A percentile compares a stretch with the other conserved stretches of the same genome.
phyloP scores from a whole-genome alignment of 495 filamentous ascomycete species.

The Aspergillus wentii region DNA sequence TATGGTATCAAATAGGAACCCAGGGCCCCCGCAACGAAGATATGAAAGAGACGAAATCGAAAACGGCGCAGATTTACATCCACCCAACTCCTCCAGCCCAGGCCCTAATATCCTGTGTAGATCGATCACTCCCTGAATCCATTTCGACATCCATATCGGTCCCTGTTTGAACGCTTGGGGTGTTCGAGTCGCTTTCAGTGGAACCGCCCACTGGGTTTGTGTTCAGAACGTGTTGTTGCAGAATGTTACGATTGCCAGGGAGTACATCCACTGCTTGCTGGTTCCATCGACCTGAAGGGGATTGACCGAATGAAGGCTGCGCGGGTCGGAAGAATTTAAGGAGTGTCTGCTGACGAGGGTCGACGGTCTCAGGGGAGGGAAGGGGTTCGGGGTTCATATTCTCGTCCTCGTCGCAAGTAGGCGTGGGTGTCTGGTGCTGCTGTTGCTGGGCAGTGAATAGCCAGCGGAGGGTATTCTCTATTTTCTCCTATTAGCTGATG shows the following conservation, averaged over 20 bases:
- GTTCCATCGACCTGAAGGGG: no score
- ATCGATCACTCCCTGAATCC: slow-evolving; percentile 18
- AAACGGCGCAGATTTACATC: slow-evolving; percentile 18
- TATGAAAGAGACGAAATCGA: no score
- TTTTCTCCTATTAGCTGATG: background rate
- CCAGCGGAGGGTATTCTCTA: slow-evolving; percentile 44
- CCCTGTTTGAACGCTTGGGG: slow-evolving; percentile 14
- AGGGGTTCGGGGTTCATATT: slow-evolving; percentile 21
- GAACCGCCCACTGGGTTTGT: slow-evolving; percentile 12
- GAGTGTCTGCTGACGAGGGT: slow-evolving; percentile 42
- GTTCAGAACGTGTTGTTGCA: slow-evolving; percentile 16
- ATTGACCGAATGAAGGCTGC: slow-evolving; percentile 12
- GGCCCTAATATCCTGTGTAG: slow-evolving; percentile 9
- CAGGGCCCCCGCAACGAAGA: no score
- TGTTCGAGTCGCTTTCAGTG: slow-evolving; percentile 19
- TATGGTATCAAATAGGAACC: no score
- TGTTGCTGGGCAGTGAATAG: slow-evolving; percentile 39
- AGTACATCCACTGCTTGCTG: no score
- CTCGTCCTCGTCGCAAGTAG: slow-evolving; percentile 19
- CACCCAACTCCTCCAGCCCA: slow-evolving; percentile 15
- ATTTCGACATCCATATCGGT: slow-evolving; percentile 42
- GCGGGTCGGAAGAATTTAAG: slow-evolving; percentile 40
- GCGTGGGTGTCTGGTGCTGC: slow-evolving; percentile 15
- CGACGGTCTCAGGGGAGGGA: slow-evolving; percentile 24
- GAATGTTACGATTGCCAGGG: no score